These are phyloP conservation scores for Ganoderma leucocontextum DNA, from an alignment of 1,284 basidiomycete species.

Conservation along the genomic window DNA sequence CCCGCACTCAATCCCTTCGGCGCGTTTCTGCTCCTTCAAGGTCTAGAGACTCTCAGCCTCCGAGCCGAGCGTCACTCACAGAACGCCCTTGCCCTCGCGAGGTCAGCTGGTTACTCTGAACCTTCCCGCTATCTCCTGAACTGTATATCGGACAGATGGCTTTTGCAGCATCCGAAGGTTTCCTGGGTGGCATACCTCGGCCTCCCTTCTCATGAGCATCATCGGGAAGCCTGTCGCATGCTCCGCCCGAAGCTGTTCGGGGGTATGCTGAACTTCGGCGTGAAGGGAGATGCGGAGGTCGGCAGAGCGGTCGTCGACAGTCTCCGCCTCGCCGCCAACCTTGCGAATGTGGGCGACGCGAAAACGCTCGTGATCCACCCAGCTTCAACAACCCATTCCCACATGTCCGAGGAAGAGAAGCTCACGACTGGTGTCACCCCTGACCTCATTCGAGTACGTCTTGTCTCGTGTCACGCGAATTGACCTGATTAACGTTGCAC, in stretches of 20 bases:
- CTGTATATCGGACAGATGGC: slow-evolving; percentile 51
- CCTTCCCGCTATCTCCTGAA: not conserved
- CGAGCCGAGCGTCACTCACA: slow-evolving; percentile 79
- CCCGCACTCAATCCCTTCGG: slow-evolving; percentile 84
- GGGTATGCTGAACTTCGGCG: slow-evolving; percentile 85
- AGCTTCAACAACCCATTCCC: slow-evolving; percentile 85
- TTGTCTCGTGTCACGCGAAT: not conserved
- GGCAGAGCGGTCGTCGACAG: slow-evolving; percentile 79
- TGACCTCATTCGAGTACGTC: slow-evolving; percentile 79
- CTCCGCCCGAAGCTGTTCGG: slow-evolving; percentile 70
- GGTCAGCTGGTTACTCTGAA: slow-evolving; percentile 45
- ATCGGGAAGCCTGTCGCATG: slow-evolving; percentile 67
- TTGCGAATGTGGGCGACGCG: slow-evolving; percentile 84
- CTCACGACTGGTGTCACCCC: slow-evolving; percentile 77
- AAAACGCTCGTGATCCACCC: slow-evolving; percentile 89
- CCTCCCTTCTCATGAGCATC: slow-evolving; percentile 68
- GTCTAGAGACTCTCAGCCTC: slow-evolving; percentile 87
- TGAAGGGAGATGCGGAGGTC: slow-evolving; percentile 62
- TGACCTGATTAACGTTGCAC: not conserved
- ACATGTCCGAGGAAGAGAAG: slow-evolving; percentile 77
- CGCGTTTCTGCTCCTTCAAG: slow-evolving; percentile 84
- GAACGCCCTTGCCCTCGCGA: slow-evolving; percentile 79
- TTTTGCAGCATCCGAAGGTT: slow-evolving; percentile 76
- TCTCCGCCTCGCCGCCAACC: slow-evolving; percentile 79
- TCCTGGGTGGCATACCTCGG: slow-evolving; percentile 89